Percentiles rank a stretch among this genome's conserved stretches.
Evolutionary conservation across 371 early-diverging fungal genomes (phyloP).

Genomic region (Actinomucor elegans): DNA sequence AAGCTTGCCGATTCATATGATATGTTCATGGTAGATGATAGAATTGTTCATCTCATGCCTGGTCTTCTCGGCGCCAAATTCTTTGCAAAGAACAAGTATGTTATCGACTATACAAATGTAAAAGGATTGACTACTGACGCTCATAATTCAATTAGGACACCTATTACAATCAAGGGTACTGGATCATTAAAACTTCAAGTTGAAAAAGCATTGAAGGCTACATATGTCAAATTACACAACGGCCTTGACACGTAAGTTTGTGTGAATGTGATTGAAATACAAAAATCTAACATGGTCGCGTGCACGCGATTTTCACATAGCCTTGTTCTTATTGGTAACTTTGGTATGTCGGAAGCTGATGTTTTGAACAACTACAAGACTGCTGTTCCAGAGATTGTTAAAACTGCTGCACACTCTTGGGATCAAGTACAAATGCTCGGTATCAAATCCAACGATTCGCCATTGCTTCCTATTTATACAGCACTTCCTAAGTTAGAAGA

Average conservation of each 20-base stretch:
- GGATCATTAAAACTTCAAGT: slow-evolving; percentile 12
- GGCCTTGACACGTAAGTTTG: slow-evolving; percentile 17
- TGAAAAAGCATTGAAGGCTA: slow-evolving; percentile 6
- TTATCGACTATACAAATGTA: too few relatives aligned
- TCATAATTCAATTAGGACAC: slow-evolving; percentile 1
- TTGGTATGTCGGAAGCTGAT: slow-evolving; percentile 16
- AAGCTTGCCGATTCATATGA: slow-evolving; percentile 69
- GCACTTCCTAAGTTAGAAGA: neutral
- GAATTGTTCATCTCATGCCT: slow-evolving; percentile 73
- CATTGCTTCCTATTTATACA: slow-evolving; percentile 18
- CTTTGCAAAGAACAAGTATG: slow-evolving; percentile 76
- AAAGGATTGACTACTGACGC: too few relatives aligned
- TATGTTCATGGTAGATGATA: slow-evolving; percentile 84
- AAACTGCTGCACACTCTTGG: slow-evolving; percentile 10
- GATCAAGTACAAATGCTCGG: slow-evolving; percentile 14
- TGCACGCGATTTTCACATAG: neutral
- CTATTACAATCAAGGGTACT: slow-evolving; percentile 5
- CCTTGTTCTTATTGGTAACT: slow-evolving; percentile 17
- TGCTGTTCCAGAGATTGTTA: slow-evolving; percentile 15
- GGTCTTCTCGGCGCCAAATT: slow-evolving; percentile 77
- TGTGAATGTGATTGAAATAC: neutral
- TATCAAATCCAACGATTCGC: slow-evolving; percentile 4
- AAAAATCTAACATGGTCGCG: too few relatives aligned
- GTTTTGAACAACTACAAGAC: slow-evolving; percentile 14
- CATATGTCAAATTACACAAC: slow-evolving; percentile 13